These are phyloP conservation scores for Camelina hispida DNA, from an alignment of 345 rosid genomes.

Conservation along the genomic window DNA sequence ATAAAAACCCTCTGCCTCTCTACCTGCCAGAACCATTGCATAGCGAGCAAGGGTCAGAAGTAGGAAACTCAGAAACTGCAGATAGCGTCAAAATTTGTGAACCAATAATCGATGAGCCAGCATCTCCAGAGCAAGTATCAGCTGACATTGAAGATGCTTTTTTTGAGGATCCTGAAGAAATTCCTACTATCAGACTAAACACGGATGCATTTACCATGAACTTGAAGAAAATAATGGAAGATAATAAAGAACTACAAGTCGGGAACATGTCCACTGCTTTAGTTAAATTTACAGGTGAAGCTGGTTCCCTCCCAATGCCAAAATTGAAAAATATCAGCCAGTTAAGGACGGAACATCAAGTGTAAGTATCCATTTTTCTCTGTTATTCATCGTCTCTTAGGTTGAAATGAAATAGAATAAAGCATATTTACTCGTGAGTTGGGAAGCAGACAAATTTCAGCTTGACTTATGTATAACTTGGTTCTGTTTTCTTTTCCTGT, in stretches of 20 bases:
- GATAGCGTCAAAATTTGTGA: constrained; percentile 47
- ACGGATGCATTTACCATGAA: constrained; percentile 66
- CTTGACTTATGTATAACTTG: neutral
- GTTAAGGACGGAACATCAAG: constrained; percentile 90
- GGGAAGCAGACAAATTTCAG: constrained; percentile 2
- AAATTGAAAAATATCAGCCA: constrained; percentile 83
- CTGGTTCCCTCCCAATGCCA: constrained; percentile 81
- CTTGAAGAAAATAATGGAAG: constrained; percentile 69
- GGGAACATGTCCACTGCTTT: constrained; percentile 73
- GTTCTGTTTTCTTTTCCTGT: constrained; percentile 5
- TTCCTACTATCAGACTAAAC: constrained; percentile 79
- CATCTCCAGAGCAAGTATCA: constrained; percentile 66
- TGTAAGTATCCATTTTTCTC: constrained; percentile 61
- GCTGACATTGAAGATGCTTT: constrained; percentile 74
- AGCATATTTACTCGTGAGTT: neutral
- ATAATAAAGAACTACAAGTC: constrained; percentile 70
- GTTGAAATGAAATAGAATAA: neutral
- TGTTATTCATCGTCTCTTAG: neutral
- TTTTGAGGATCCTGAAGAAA: constrained; percentile 71
- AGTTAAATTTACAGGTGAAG: constrained; percentile 74
- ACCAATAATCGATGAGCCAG: constrained; percentile 91
- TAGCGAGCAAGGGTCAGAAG: constrained; percentile 45
- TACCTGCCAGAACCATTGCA: constrained; percentile 50
- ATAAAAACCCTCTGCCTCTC: constrained; percentile 54
- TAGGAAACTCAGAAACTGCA: constrained; percentile 42